These are phyloP conservation scores for Calycina herbarum DNA, from an alignment of 2,329 filamentous ascomycete genomes.

Conservation along the genomic window DNA sequence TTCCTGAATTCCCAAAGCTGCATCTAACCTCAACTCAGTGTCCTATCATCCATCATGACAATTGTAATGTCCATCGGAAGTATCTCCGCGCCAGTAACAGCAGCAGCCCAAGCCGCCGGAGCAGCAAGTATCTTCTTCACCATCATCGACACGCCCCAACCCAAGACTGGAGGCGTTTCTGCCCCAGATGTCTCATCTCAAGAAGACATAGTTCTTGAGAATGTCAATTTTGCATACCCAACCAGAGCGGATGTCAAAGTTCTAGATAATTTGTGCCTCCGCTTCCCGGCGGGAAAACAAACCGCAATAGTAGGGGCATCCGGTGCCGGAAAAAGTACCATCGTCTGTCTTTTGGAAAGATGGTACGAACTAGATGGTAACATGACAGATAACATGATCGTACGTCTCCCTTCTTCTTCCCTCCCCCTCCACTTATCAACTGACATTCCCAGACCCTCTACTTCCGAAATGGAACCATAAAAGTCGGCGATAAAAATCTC, in stretches of 20 bases:
- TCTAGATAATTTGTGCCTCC: constrained; percentile 37
- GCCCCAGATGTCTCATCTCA: constrained; percentile 48
- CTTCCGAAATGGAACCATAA: constrained; percentile 27
- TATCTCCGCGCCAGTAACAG: constrained; percentile 54
- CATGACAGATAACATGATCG: constrained; percentile 29
- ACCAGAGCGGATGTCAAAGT: constrained; percentile 36
- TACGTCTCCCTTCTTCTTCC: constrained; percentile 12
- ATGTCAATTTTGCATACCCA: constrained; percentile 40
- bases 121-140: constrained; percentile 40
- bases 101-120: constrained; percentile 41
- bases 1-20: background rate
- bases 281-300: constrained; percentile 38
- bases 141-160: constrained; percentile 39
- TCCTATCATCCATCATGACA: constrained; percentile 28
- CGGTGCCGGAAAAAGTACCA: constrained; percentile 44
- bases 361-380: constrained; percentile 40
- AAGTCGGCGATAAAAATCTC: constrained; percentile 22
- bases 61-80: constrained; percentile 45
- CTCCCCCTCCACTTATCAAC: background rate
- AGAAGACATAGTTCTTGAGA: constrained; percentile 37
- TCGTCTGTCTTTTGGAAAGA: constrained; percentile 44
- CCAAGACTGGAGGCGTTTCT: constrained; percentile 42
- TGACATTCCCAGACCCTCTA: constrained; percentile 24
- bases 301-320: constrained; percentile 47
- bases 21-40: constrained; percentile 14